Evolutionary conservation across 1,284 basidiomycete genomes (phyloP).

Genomic region (Ceratorhiza oryzae-sativae): DNA sequence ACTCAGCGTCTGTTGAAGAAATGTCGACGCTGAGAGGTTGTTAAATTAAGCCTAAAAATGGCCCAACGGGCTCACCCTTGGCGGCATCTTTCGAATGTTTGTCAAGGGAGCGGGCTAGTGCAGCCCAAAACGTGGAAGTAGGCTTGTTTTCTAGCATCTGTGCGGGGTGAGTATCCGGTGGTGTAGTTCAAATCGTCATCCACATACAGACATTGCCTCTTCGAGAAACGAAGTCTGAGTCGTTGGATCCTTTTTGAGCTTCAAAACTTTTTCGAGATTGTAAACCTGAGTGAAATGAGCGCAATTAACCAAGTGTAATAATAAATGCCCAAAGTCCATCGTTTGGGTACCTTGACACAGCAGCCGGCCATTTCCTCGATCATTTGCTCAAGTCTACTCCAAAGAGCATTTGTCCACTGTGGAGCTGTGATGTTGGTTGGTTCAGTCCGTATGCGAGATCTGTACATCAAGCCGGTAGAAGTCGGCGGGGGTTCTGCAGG

Average conservation of each 20-base stretch:
- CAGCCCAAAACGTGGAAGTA: conserved; percentile 89
- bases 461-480: conserved; percentile 64
- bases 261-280: conserved; percentile 91
- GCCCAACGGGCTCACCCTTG: conserved; percentile 59
- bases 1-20: conserved; percentile 87
- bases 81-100: conserved; percentile 77
- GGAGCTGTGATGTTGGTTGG: conserved; percentile 82
- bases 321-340: neutral
- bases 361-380: conserved; percentile 89
- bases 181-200: neutral
- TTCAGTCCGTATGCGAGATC: conserved; percentile 81
- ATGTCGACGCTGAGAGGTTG: conserved; percentile 66
- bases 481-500: conserved; percentile 54
- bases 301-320: neutral
- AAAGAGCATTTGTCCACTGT: conserved; percentile 82
- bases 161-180: neutral
- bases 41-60: neutral
- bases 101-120: conserved; percentile 80
- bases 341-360: conserved; percentile 77
- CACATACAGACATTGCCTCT: conserved; percentile 84
- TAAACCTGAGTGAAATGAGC: conserved; percentile 68
- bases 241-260: conserved; percentile 81
- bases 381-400: conserved; percentile 81
- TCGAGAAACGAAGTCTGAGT: conserved; percentile 85
- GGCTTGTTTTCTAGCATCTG: conserved; percentile 88